Conservation (phyloP, 78 protist species). For the Dictyostelium purpureum region DNA sequence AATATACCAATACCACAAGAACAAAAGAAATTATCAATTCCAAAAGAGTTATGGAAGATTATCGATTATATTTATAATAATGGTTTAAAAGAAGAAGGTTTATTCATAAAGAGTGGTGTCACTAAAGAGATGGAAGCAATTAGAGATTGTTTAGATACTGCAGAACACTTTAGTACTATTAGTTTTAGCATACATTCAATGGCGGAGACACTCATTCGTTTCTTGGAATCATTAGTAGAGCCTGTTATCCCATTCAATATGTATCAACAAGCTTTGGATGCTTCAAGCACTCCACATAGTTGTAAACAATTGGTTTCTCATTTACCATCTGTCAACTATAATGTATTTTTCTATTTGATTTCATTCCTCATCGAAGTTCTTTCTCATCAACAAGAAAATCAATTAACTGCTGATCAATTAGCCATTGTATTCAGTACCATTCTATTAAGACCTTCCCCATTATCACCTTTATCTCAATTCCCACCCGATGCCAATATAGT, state of each 20-base stretch:
- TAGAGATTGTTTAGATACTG: conserved; percentile 80
- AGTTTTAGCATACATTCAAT: conserved; percentile 72
- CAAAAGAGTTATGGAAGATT: conserved; percentile 91
- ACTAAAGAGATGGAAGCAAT: conserved; percentile 54
- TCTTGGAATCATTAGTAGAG: conserved; percentile 77
- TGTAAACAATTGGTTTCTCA: conserved; percentile 69
- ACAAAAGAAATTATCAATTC: conserved; percentile 71
- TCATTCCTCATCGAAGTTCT: conserved; percentile 76
- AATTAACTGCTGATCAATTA: conserved; percentile 55
- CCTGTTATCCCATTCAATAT: conserved; percentile 81
- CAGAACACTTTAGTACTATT: conserved; percentile 1
- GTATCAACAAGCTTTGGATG: conserved; percentile 73
- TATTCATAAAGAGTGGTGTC: conserved; percentile 76
- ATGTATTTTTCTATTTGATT: conserved; percentile 77
- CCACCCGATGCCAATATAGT: conserved; percentile 30
- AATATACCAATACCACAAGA: conserved; percentile 44
- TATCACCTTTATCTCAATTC: conserved; percentile 23
- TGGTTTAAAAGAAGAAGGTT: conserved; percentile 54
- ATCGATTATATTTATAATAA: conserved; percentile 76
- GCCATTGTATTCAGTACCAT: conserved; percentile 63
- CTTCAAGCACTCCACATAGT: conserved; percentile 26
- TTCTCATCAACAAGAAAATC: conserved; percentile 27
- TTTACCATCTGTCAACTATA: conserved; percentile 66
- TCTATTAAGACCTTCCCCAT: conserved; percentile 41
- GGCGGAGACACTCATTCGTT: conserved; percentile 82